phyloP scores from a whole-genome alignment of 1,284 basidiomycete genomes.

The Cystobasidiaceae sp. region DNA sequence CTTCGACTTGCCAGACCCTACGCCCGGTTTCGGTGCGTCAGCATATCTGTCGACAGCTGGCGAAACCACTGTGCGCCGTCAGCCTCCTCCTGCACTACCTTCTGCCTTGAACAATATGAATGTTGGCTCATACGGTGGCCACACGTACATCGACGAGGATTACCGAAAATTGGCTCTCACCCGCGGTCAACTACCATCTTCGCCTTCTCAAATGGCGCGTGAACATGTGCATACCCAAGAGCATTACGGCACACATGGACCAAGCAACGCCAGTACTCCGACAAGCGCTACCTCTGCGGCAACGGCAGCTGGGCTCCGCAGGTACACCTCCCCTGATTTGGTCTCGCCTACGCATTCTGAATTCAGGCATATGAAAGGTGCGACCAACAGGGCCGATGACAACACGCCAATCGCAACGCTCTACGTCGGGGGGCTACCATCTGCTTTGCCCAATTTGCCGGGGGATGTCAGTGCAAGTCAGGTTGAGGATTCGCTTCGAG shows the following conservation, averaged over 20 bases:
- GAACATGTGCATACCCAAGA: background rate
- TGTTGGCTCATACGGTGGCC: background rate
- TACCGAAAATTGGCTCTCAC: background rate
- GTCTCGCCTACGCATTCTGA: slow-evolving; percentile 20
- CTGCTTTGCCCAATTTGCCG: slow-evolving; percentile 29
- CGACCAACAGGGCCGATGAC: slow-evolving; percentile 67
- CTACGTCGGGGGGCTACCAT: slow-evolving; percentile 86
- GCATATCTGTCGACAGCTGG: background rate
- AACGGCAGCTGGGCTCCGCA: background rate
- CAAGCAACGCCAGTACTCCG: background rate
- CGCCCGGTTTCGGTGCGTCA: slow-evolving; percentile 22
- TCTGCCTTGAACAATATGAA: background rate
- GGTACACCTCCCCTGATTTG: background rate
- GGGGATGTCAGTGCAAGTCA: slow-evolving; percentile 56
- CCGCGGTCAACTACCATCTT: background rate
- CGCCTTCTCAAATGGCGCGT: background rate
- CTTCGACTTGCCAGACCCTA: background rate
- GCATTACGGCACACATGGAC: background rate
- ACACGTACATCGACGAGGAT: background rate
- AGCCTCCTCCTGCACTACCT: slow-evolving; percentile 20
- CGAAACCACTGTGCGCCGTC: background rate
- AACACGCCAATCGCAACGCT: slow-evolving; percentile 91
- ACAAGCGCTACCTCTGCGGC: background rate
- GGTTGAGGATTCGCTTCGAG: slow-evolving; percentile 76
- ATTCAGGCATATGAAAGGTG: slow-evolving; percentile 11